phyloP scores from a whole-genome alignment of 2,329 filamentous ascomycete species.

The Dactylellina drechsleri region DNA sequence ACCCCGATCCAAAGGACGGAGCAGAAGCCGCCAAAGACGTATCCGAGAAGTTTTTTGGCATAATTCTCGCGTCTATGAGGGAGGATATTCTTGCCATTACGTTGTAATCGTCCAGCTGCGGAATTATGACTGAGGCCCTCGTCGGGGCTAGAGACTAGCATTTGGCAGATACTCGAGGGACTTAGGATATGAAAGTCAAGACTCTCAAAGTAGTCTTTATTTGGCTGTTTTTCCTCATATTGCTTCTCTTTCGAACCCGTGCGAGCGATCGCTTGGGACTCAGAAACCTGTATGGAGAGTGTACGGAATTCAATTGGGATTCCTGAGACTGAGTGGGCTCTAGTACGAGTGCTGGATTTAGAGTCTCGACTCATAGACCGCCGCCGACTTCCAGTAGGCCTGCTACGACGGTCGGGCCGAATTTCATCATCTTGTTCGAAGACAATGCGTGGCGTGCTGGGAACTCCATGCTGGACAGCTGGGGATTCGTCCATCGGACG shows the following conservation, averaged over 20 bases:
- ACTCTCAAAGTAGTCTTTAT: slow-evolving; percentile 63
- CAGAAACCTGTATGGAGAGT: slow-evolving; percentile 62
- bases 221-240: slow-evolving; percentile 59
- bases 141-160: slow-evolving; percentile 61
- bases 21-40: slow-evolving; percentile 66
- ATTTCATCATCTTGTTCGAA: slow-evolving; percentile 14
- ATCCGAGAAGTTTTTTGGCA: slow-evolving; percentile 62
- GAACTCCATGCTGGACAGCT: background rate
- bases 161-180: slow-evolving; percentile 61
- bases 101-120: slow-evolving; percentile 61
- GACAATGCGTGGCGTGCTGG: slow-evolving; percentile 1
- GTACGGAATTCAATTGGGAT: slow-evolving; percentile 63
- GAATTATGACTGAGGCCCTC: slow-evolving; percentile 61
- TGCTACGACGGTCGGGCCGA: slow-evolving; percentile 1
- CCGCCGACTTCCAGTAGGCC: background rate
- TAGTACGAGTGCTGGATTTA: slow-evolving; percentile 47
- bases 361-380: slow-evolving; percentile 58
- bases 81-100: slow-evolving; percentile 64
- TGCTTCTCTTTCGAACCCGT: slow-evolving; percentile 57
- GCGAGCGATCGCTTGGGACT: slow-evolving; percentile 60
- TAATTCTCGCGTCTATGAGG: slow-evolving; percentile 64
- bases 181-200: slow-evolving; percentile 62
- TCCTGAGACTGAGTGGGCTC: slow-evolving; percentile 58
- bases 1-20: slow-evolving; percentile 65
- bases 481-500: no score